Conservation (phyloP, 495 filamentous ascomycete genomes). For the Penicillium cosmopolitanum region DNA sequence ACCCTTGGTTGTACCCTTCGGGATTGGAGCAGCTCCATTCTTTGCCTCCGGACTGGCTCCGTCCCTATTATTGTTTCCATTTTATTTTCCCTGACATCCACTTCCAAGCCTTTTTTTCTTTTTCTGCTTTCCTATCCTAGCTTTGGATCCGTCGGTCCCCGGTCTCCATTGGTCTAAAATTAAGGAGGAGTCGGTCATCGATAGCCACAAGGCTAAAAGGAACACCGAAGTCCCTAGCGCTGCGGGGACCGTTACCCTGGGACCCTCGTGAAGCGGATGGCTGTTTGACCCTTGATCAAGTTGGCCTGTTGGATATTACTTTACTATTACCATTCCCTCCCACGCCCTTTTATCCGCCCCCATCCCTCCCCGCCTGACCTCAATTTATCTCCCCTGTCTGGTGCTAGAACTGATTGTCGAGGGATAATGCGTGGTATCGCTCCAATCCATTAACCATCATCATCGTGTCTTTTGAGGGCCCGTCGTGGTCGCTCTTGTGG, state of each 20-base stretch:
- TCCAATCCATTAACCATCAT: slow-evolving; percentile 20
- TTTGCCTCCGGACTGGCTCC: background rate
- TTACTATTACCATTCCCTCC: slow-evolving; percentile 14
- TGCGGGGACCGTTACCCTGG: slow-evolving; percentile 31
- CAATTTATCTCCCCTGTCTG: background rate
- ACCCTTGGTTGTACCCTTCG: background rate
- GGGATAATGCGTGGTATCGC: slow-evolving; percentile 30
- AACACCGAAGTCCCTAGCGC: slow-evolving; percentile 20
- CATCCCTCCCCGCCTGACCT: background rate
- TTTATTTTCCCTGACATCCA: slow-evolving; percentile 4
- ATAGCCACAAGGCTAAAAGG: slow-evolving; percentile 15
- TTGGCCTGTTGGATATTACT: slow-evolving; percentile 1
- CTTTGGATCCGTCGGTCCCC: slow-evolving; percentile 9
- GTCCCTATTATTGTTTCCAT: background rate
- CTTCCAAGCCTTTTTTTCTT: slow-evolving; percentile 20
- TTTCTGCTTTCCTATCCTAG: slow-evolving; percentile 4
- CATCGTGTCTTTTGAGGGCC: slow-evolving; percentile 28
- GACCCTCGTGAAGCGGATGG: slow-evolving; percentile 4
- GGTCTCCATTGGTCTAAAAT: slow-evolving; percentile 9
- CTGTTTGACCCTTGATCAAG: slow-evolving; percentile 8
- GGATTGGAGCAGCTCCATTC: background rate
- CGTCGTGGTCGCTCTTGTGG: slow-evolving; percentile 28
- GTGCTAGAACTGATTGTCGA: background rate
- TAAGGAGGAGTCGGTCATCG: slow-evolving; percentile 4
- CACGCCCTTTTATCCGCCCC: background rate